A percentile compares a stretch with the other conserved stretches of the same genome.
phyloP scores from a whole-genome alignment of 345 rosid species.

The Tarenaya hassleriana region DNA sequence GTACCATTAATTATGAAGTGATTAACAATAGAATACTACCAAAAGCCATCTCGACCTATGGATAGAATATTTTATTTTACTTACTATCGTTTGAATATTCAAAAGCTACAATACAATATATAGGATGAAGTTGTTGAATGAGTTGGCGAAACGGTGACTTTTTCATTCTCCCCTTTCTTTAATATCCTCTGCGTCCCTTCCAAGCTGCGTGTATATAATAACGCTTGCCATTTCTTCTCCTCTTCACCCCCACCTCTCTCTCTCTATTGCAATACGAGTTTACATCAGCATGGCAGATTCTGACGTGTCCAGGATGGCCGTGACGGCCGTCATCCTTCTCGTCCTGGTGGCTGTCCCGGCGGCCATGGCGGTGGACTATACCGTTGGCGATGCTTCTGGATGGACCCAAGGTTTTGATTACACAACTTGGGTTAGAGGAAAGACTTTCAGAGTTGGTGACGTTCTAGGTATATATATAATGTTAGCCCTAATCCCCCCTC shows the following conservation, averaged over 20 bases:
- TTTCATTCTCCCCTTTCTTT: not conserved
- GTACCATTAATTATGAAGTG: too few relatives aligned
- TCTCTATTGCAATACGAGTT: not conserved
- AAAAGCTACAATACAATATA: too few relatives aligned
- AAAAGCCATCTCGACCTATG: too few relatives aligned
- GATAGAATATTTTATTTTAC: too few relatives aligned
- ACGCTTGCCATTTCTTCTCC: not conserved
- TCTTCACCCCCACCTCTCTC: not conserved
- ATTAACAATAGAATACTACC: too few relatives aligned
- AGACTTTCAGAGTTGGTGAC: constrained; percentile 36
- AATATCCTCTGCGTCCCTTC: constrained; percentile 4
- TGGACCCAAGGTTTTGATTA: constrained; percentile 25
- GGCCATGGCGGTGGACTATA: constrained; percentile 21
- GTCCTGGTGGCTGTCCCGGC: constrained; percentile 25
- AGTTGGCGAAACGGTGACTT: constrained; percentile 18
- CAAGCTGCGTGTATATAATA: constrained; percentile 6
- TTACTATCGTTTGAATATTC: too few relatives aligned
- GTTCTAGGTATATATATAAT: constrained; percentile 34
- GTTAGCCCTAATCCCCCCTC: not conserved
- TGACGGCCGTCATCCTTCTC: constrained; percentile 18
- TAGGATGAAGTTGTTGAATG: constrained; percentile 8
- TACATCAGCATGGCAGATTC: too few relatives aligned
- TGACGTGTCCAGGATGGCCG: constrained; percentile 6
- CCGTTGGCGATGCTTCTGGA: constrained; percentile 28
- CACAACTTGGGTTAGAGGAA: constrained; percentile 25